Conservation (phyloP, 129 eudicot species). For the Pulicaria dysenterica region DNA sequence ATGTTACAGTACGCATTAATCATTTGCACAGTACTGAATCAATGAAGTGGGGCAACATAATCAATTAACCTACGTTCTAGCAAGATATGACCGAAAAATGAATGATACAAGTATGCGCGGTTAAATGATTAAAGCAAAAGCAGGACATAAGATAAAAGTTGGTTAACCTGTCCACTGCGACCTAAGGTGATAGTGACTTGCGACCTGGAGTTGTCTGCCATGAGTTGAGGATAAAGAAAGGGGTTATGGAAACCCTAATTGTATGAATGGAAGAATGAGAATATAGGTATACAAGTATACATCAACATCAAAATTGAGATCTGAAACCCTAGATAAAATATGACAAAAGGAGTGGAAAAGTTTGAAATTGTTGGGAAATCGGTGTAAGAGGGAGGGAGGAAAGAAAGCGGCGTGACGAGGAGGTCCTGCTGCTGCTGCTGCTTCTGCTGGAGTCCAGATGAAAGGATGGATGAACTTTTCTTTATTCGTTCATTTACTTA, state of each 20-base stretch:
- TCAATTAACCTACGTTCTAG: no score
- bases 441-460: no score
- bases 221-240: conserved; percentile 22
- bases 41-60: neutral
- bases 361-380: no score
- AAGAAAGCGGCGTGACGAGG: no score
- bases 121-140: neutral
- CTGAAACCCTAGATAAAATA: conserved; percentile 13
- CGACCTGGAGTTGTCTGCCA: conserved; percentile 72
- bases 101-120: neutral
- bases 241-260: conserved; percentile 38
- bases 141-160: neutral
- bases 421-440: no score
- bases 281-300: neutral
- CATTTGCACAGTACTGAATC: no score
- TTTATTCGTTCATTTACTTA: no score
- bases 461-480: no score
- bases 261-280: conserved; percentile 16
- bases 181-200: conserved; percentile 86
- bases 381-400: no score
- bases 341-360: neutral
- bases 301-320: neutral
- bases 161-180: conserved; percentile 70
- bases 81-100: neutral
- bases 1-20: no score